Evolutionary conservation across 1,284 basidiomycete genomes (phyloP), one percentile per base, ranked within the genome.

Genomic region (Sanghuangporus sanghuang): DNA sequence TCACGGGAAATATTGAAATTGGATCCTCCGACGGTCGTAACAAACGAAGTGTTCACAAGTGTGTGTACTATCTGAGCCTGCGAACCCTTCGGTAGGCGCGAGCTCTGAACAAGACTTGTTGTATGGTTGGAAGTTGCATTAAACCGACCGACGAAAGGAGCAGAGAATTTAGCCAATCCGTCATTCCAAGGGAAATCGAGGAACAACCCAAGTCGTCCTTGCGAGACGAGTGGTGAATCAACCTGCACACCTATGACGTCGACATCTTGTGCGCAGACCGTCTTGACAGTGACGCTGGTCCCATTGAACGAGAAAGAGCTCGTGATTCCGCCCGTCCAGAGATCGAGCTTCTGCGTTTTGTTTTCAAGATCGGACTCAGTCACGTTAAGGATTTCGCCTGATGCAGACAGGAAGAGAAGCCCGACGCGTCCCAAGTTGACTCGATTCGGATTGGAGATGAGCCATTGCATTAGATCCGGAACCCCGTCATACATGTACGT

Each of bases 131-230:
- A 68, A 0, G 80, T 78, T 56, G 74, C 74, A 66, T 81, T 78
- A 73, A 74, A 85, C 18, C 71, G 71, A 1, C 84, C 85, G 0
- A 86, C 85, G 67, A 84, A 85, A 0, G 84, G 84, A 6, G 81
- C 84, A 27, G 77, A 77, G 71, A 85, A 86, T 68, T 85, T 85
- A 21, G 72, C 63, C 48, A 69, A 73, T 3, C 84, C 85, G 66
- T 85, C 84, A 69, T 81, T 82, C 83, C 83, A 86, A 7, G 84
- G 84, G 68, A 83, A 85, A 69, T 86, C 84, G n/a, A 86, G 66
- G 71, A 84, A 85, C 0, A 85, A 21, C 0, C 79, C 81, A 5
- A 85, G 70, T 53, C 72, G 72, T 5, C 78, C 76, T n/a, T 69
- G 64, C 27, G 67, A 18, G 6, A 86, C 48, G 16, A 84, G 73